Conservation (phyloP, 768 basidiomycete genomes). For the Tulasnella sp. region DNA sequence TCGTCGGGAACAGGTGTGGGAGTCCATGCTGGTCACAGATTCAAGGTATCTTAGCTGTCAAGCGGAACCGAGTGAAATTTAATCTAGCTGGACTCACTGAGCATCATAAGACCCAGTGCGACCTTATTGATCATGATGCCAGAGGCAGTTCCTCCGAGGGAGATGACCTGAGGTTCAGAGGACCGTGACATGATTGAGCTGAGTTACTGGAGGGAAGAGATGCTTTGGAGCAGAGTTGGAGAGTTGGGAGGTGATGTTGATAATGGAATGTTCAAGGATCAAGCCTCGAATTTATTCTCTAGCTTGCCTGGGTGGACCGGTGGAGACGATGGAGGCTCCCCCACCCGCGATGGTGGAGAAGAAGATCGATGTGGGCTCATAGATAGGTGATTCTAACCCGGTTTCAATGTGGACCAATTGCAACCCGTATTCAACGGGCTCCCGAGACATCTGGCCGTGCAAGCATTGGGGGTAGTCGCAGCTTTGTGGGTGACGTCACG, state of each 20-base stretch:
- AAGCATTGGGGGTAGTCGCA: neutral
- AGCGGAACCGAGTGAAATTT: too few relatives aligned
- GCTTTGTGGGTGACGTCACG: neutral
- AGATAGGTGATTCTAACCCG: too few relatives aligned
- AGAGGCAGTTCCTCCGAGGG: constrained; percentile 9
- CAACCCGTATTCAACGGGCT: neutral
- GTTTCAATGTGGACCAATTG: too few relatives aligned
- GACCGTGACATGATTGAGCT: neutral
- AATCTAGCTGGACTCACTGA: constrained; percentile 38
- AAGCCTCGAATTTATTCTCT: too few relatives aligned
- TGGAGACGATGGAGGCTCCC: neutral
- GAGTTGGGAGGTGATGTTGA: too few relatives aligned
- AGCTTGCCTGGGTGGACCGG: too few relatives aligned
- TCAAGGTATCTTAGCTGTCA: neutral
- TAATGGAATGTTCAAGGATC: too few relatives aligned
- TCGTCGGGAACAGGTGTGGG: constrained; percentile 45
- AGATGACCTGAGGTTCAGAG: neutral
- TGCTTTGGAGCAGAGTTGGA: too few relatives aligned
- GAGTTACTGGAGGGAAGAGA: neutral
- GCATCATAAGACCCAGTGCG: constrained; percentile 47
- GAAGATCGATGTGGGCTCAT: too few relatives aligned
- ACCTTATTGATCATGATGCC: neutral
- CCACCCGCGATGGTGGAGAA: neutral
- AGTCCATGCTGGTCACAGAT: constrained; percentile 37
- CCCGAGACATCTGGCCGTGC: neutral